These are phyloP conservation scores for Fusarium mangiferae DNA, from an alignment of 2,329 filamentous ascomycete genomes.

Conservation along the genomic window DNA sequence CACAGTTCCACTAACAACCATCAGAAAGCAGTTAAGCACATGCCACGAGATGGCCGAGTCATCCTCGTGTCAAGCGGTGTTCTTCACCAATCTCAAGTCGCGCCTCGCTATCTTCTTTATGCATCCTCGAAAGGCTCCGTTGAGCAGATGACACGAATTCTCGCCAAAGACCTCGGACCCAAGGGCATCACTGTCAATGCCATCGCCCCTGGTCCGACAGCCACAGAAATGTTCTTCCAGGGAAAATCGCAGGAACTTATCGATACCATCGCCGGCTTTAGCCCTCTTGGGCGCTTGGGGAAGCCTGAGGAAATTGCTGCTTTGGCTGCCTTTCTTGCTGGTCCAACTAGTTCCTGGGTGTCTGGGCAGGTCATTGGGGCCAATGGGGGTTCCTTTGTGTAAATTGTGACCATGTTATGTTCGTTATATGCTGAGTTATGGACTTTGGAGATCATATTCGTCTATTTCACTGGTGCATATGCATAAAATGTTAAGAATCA, in stretches of 20 bases:
- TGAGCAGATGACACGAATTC: constrained; percentile 10
- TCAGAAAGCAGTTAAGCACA: constrained; percentile 3
- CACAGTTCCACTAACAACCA: neutral
- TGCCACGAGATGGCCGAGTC: neutral
- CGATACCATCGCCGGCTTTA: neutral
- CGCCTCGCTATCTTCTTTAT: constrained; percentile 14
- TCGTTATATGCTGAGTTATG: accelerated
- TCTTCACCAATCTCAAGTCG: neutral
- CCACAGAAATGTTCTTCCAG: constrained; percentile 14
- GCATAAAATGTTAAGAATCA: neutral
- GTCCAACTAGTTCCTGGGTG: constrained; percentile 6
- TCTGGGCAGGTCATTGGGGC: constrained; percentile 9
- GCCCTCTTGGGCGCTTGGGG: neutral
- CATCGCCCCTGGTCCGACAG: constrained; percentile 4
- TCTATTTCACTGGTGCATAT: neutral
- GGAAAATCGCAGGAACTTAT: constrained; percentile 10
- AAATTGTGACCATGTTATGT: neutral
- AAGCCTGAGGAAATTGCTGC: constrained; percentile 2
- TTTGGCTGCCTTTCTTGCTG: constrained; percentile 1
- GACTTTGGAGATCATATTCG: neutral
- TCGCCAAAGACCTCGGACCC: constrained; percentile 7
- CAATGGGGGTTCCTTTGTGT: constrained; percentile 16
- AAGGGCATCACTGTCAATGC: constrained; percentile 13
- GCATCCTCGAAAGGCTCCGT: constrained; percentile 5
- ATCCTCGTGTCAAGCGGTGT: constrained; percentile 11